Base-by-base conservation (phyloP, 257 asterid species). In the Prunella vulgaris region DNA sequence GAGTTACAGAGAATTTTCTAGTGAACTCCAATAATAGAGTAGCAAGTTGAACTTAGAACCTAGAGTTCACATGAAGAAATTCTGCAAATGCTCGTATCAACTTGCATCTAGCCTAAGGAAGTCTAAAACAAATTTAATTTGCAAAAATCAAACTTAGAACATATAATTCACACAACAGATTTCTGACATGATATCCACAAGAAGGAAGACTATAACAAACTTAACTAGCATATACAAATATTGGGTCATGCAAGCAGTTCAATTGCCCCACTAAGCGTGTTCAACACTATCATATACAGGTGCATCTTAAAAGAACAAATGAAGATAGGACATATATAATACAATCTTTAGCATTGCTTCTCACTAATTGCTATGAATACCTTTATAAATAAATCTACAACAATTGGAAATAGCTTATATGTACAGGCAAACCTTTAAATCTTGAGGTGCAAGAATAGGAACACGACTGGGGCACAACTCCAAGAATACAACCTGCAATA, bases 381-480 rank as follows among this genome's bases (percentile, higher is more conserved):
- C 54, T 40, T 35, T 5, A 46, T 8, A 21, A 70, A 35, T 35
- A 60, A 15, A 46, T 10, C 13, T 27, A 60, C 10, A 48, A 53
- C 20, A 66, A 38, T 14, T 33, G 13, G 10, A 68, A 75, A 63
- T 13, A 53, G 2, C 13, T 46, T 32, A 49, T 33, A 60, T 17
- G 71, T 14, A 35, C 25, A 52, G 37, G 58, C 67, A 56, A 5
- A 93, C 97, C 99, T 88, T 89, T 46, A 87, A 71, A 80, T 82
- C 70, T 32, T 86, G 95, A 52, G 87, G 95, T 13, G 84, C 80
- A 77, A 93, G 96, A 73, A 88, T 48, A 42, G 91, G 81, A 62
- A 88, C 74, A 12, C 96, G 96, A 66, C 96, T 79, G 25, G 96
- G 71, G 74, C 99, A 93, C 70, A 93, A 76, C 84, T 93, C 99